Conservation (phyloP, 345 rosid genomes). For the Populus deltoides region DNA sequence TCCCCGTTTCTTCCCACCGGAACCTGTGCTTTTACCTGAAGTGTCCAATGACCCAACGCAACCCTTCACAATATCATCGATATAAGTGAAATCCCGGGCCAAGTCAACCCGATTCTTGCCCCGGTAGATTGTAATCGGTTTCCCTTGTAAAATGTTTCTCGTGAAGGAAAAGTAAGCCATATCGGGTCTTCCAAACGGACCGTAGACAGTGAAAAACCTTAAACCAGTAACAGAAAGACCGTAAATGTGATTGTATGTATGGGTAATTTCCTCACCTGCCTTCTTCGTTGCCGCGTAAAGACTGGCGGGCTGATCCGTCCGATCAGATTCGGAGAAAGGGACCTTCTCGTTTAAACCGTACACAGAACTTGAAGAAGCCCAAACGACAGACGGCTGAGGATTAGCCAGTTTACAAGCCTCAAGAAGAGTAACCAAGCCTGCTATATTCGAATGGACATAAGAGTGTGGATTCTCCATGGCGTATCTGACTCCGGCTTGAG, state of each 20-base stretch:
- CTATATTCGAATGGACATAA: slow-evolving; percentile 32
- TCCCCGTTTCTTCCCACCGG: slow-evolving; percentile 38
- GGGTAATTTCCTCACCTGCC: slow-evolving; percentile 43
- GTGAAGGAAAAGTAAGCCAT: slow-evolving; percentile 44
- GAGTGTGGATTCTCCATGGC: slow-evolving; percentile 41
- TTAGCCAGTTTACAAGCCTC: slow-evolving; percentile 30
- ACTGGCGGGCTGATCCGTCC: slow-evolving; percentile 42
- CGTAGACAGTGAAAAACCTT: slow-evolving; percentile 38
- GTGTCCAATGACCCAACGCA: slow-evolving; percentile 37
- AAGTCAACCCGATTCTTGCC: slow-evolving; percentile 29
- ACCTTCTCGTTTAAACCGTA: slow-evolving; percentile 36
- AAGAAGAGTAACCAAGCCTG: slow-evolving; percentile 27
- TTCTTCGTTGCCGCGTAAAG: slow-evolving; percentile 41
- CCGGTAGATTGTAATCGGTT: slow-evolving; percentile 32
- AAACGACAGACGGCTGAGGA: slow-evolving; percentile 36
- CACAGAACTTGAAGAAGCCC: slow-evolving; percentile 41
- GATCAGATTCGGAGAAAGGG: slow-evolving; percentile 39
- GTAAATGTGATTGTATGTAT: slow-evolving; percentile 36
- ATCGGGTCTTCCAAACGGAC: slow-evolving; percentile 42
- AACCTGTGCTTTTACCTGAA: slow-evolving; percentile 34
- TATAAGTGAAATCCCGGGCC: slow-evolving; percentile 40
- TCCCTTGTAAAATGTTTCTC: slow-evolving; percentile 34
- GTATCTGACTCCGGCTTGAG: slow-evolving; percentile 43
- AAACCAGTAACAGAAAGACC: slow-evolving; percentile 39
- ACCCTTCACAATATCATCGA: slow-evolving; percentile 40